A percentile compares a stretch with the other conserved stretches of the same genome.
These are phyloP conservation scores for Nannochloropsis salina DNA, from an alignment of 108 stramenopile species.

Conservation along the genomic window DNA sequence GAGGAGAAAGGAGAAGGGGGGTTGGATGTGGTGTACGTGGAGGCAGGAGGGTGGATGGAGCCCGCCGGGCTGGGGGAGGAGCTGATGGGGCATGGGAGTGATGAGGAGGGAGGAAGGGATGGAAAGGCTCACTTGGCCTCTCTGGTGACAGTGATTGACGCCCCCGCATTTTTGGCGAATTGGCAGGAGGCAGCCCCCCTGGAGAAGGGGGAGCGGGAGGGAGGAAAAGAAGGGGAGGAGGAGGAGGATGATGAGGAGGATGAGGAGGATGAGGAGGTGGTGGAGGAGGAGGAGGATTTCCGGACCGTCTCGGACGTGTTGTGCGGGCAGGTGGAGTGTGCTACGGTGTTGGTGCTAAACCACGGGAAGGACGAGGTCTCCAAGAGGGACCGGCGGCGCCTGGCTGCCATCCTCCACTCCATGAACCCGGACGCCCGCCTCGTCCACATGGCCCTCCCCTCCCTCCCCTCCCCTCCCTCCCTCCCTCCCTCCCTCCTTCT, in stretches of 20 bases:
- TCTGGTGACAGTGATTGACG: background rate
- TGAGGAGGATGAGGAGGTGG: background rate
- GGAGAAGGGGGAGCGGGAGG: background rate
- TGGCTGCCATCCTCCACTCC: background rate
- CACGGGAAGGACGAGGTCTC: background rate
- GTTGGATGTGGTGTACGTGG: background rate
- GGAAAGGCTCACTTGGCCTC: background rate
- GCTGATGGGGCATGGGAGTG: background rate
- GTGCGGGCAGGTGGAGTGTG: background rate
- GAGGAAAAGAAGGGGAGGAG: background rate
- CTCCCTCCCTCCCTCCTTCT: background rate
- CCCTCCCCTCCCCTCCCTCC: background rate
- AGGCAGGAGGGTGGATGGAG: constrained; percentile 3
- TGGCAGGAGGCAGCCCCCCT: background rate
- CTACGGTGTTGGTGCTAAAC: background rate
- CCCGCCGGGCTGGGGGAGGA: background rate
- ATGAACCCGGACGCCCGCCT: background rate
- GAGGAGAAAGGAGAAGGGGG: background rate
- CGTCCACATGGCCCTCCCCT: background rate
- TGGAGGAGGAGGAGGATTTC: background rate
- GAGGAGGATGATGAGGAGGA: background rate
- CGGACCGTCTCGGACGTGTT: background rate
- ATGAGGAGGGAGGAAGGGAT: background rate
- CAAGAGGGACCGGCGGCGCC: background rate
- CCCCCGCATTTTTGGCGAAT: background rate